Percentiles rank a stretch among this genome's conserved stretches.
Evolutionary conservation across 768 basidiomycete species (phyloP).

Genomic region (Kwoniella heveanensis): DNA sequence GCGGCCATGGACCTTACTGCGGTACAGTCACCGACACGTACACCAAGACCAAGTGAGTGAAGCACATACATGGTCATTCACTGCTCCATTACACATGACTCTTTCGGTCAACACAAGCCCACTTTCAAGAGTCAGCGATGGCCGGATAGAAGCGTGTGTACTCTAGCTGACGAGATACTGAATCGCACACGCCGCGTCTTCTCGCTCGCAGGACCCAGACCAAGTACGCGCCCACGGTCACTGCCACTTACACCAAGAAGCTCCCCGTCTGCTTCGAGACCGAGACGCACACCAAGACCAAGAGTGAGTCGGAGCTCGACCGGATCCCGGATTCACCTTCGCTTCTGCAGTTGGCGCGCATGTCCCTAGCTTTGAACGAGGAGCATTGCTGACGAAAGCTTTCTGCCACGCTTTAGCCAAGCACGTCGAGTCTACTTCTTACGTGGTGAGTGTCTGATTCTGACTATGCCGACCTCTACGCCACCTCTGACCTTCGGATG

Average conservation of each 20-base stretch:
- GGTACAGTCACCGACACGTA: constrained; percentile 19
- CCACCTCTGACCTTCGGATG: too few relatives aligned
- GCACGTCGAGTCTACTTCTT: constrained; percentile 10
- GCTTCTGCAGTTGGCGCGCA: neutral
- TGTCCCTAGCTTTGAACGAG: too few relatives aligned
- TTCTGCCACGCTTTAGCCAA: constrained; percentile 5
- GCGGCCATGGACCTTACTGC: constrained; percentile 10
- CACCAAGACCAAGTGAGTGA: constrained; percentile 10
- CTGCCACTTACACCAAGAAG: constrained; percentile 14
- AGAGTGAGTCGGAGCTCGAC: constrained; percentile 7
- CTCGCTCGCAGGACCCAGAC: constrained; percentile 4
- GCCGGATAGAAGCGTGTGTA: too few relatives aligned
- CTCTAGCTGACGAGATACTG: neutral
- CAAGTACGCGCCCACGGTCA: constrained; percentile 10
- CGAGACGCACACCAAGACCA: constrained; percentile 7
- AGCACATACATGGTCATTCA: neutral
- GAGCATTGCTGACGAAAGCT: too few relatives aligned
- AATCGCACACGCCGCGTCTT: too few relatives aligned
- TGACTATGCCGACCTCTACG: too few relatives aligned
- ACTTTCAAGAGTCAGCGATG: too few relatives aligned
- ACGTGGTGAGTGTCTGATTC: constrained; percentile 6
- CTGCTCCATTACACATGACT: neutral
- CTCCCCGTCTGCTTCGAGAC: constrained; percentile 14
- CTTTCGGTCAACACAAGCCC: too few relatives aligned
- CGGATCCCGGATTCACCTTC: neutral